Percentiles rank a stretch among this genome's conserved stretches.
Conservation (phyloP, 129 eudicot genomes). For the Tagetes patula region DNA sequence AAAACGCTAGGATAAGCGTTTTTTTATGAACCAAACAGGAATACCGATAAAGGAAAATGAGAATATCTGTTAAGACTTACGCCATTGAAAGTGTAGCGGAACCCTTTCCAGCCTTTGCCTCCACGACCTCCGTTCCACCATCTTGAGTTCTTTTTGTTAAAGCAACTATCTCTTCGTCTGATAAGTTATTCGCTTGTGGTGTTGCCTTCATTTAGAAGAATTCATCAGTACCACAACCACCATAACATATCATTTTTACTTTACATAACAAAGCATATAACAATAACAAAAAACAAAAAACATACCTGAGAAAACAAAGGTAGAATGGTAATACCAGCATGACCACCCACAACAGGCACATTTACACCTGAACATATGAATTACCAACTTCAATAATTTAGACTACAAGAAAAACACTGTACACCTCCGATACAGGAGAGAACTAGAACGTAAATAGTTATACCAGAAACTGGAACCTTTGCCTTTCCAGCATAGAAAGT, state of each 20-base stretch:
- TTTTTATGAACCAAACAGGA: not conserved
- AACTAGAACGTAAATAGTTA: not conserved
- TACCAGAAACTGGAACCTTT: conserved; percentile 84
- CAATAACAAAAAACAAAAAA: not conserved
- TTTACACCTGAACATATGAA: conserved; percentile 62
- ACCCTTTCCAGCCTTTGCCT: conserved; percentile 99
- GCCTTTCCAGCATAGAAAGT: conserved; percentile 97
- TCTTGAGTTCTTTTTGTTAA: conserved; percentile 93
- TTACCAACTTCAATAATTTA: not conserved
- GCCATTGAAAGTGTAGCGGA: conserved; percentile 99
- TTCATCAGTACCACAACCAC: conserved; percentile 22
- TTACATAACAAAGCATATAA: conserved; percentile 1
- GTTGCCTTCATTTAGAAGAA: conserved; percentile 56
- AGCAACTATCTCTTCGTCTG: conserved; percentile 62
- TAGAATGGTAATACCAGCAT: conserved; percentile 97
- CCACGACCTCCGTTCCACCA: conserved; percentile 99
- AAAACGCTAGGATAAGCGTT: not conserved
- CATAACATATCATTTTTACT: no score
- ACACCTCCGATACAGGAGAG: not conserved
- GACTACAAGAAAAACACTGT: not conserved
- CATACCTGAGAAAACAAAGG: conserved; percentile 94
- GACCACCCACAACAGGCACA: conserved; percentile 99
- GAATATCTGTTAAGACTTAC: conserved; percentile 44
- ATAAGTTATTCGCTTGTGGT: conserved; percentile 67
- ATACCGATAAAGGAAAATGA: not conserved